phyloP scores from a whole-genome alignment of 306 rosid genomes.

The Rosa lucieae region DNA sequence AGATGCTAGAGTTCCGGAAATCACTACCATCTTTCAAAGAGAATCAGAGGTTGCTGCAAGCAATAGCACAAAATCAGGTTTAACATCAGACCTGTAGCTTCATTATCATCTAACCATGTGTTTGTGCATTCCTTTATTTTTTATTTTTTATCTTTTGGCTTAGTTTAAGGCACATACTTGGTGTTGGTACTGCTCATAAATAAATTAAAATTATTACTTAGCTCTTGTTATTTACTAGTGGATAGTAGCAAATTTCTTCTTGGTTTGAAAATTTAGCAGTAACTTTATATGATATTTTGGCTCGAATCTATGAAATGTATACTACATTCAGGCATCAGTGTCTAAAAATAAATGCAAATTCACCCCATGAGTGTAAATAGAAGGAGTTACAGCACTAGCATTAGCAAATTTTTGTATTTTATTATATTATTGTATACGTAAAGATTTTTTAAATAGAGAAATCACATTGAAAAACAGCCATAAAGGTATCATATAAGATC shows the following conservation, averaged over 20 bases:
- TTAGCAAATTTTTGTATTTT: neutral
- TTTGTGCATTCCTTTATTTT: neutral
- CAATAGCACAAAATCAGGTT: constrained; percentile 61
- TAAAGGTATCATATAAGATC: neutral
- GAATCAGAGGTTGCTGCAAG: constrained; percentile 53
- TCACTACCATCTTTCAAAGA: constrained; percentile 53
- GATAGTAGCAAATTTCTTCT: neutral
- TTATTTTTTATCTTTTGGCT: neutral
- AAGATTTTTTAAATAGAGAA: neutral
- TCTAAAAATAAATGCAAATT: neutral
- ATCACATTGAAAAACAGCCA: neutral
- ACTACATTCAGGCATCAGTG: neutral
- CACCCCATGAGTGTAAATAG: neutral
- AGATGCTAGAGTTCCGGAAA: constrained; percentile 46
- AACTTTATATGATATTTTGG: neutral
- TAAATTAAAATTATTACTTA: neutral
- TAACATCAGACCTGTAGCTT: neutral
- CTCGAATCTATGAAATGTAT: neutral
- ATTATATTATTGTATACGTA: neutral
- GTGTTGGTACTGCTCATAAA: neutral
- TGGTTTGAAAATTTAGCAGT: neutral
- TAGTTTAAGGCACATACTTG: neutral
- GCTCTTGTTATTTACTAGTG: neutral
- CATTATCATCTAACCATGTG: constrained; percentile 12
- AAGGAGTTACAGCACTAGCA: neutral